phyloP scores from a whole-genome alignment of 139 green algal genomes.

The Diplosphaera chodatii region DNA sequence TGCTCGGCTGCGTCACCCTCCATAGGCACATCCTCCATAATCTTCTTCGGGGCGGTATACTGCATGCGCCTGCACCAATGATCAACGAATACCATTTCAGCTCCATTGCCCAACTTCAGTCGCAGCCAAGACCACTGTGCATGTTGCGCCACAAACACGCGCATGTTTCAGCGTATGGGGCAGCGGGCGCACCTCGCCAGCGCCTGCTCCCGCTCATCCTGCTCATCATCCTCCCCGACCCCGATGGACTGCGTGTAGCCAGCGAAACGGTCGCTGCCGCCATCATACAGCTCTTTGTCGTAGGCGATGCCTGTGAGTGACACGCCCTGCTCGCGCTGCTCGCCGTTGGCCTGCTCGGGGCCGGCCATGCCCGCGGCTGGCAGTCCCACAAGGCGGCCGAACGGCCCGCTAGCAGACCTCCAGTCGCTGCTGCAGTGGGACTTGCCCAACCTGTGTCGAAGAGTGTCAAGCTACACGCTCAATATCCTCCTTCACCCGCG shows the following conservation, averaged over 20 bases:
- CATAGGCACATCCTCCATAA: conserved; percentile 55
- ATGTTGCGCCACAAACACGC: no score
- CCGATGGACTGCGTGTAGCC: conserved; percentile 20
- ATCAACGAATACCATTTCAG: no score
- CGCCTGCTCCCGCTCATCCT: conserved; percentile 40
- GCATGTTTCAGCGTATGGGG: background rate
- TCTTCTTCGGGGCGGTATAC: conserved; percentile 68
- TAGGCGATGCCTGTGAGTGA: conserved; percentile 12
- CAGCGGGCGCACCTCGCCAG: conserved; percentile 24
- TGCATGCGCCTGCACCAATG: conserved; percentile 56
- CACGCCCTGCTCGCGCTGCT: conserved; percentile 17
- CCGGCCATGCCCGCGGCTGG: background rate
- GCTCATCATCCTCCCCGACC: conserved; percentile 40
- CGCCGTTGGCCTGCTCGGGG: background rate
- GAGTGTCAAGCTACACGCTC: no score
- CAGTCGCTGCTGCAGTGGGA: no score
- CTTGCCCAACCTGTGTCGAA: no score
- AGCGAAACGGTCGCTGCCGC: conserved; percentile 6
- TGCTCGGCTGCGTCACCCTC: conserved; percentile 36
- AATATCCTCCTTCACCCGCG: no score
- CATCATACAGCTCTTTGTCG: conserved; percentile 35
- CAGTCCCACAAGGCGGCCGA: no score
- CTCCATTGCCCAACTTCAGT: no score
- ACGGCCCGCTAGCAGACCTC: no score
- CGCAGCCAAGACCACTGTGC: no score